phyloP scores from a whole-genome alignment of 169 alveolate species.

The Plasmodium vivax region DNA sequence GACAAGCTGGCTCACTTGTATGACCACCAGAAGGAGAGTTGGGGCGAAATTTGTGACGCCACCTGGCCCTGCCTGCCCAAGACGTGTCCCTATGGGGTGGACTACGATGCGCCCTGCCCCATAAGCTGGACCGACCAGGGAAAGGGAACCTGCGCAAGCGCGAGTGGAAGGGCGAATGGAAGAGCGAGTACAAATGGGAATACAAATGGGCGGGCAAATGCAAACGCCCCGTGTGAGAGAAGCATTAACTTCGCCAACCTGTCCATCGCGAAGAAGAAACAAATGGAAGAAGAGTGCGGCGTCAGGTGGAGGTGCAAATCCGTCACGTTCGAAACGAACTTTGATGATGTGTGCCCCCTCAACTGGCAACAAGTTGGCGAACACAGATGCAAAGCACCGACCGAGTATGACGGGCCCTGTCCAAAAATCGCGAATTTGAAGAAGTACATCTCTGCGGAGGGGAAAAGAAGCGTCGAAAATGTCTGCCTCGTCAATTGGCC shows the following conservation, averaged over 20 bases:
- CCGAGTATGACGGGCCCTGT: constrained; percentile 60
- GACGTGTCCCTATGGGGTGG: constrained; percentile 34
- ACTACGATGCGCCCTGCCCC: constrained; percentile 48
- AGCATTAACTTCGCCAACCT: constrained; percentile 17
- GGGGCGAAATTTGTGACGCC: constrained; percentile 62
- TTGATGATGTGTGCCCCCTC: constrained; percentile 32
- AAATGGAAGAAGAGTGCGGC: constrained; percentile 31
- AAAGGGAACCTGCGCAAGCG: constrained; percentile 25
- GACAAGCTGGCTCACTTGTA: constrained; percentile 30
- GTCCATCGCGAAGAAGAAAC: constrained; percentile 9
- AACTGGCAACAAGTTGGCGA: constrained; percentile 13
- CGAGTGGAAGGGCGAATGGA: not conserved
- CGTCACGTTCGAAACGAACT: constrained; percentile 33
- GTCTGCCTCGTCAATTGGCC: constrained; percentile 70
- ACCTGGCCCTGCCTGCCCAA: constrained; percentile 65
- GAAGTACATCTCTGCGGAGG: constrained; percentile 38
- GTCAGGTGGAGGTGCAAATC: constrained; percentile 73
- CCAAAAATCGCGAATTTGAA: constrained; percentile 44
- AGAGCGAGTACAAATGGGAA: not conserved
- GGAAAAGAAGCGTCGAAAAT: constrained; percentile 40
- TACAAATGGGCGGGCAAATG: constrained; percentile 1
- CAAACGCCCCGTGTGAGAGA: not conserved
- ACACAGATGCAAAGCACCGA: constrained; percentile 48
- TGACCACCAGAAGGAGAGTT: constrained; percentile 60
- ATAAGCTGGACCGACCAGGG: constrained; percentile 40